Evolutionary conservation across 2,329 filamentous ascomycete genomes (phyloP), one percentile per base, ranked within the genome.

Genomic region (Dactylonectria macrodidyma): DNA sequence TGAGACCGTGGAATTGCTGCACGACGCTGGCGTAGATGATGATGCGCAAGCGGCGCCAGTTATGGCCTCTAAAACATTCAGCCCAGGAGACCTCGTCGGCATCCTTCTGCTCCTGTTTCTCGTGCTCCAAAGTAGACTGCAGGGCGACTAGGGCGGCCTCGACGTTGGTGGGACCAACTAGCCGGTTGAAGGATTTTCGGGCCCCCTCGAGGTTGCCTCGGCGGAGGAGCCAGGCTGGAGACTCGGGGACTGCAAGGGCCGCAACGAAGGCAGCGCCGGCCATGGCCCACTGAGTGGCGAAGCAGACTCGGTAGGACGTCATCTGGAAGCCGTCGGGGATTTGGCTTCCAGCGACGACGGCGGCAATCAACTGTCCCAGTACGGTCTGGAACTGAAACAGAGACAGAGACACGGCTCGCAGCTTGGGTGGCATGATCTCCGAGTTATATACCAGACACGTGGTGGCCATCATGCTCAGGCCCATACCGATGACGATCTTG

Each of bases 201-300:
- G 52, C 52, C 10, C 33, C 34, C 12, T 44, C 50, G 14, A 52
- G n/a, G 5, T 54, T 36, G 38, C 48, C 41, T 14, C 36, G 51
- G 22, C 56, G 56, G 3, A 65, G 36, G 11, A 60, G 48, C 19
- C 26, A 59, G 10, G 50, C 24, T 5, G 62, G 62, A 3, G 46
- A 54, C 16, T 65, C 62, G 16, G 62, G 62, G 11, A 56, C 41
- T 19, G 55, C 38, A 12, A 59, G 22, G 2, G 56, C 50, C 8
- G 48, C n/a, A 12, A 65, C 12, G 10, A 65, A 48, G 5, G 56
- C 56, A n/a, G 34, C 26, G 22, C 26, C 62, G 11, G 56, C 56
- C 9, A 65, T 19, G 1, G 51, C 26, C 62, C 62, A 65, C 22
- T 65, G 56, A 6, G 48, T 51, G 26, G 48, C 62, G 34, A 65